Evolutionary conservation across 768 basidiomycete genomes (phyloP).

Genomic region (Exsudoporus frostii): DNA sequence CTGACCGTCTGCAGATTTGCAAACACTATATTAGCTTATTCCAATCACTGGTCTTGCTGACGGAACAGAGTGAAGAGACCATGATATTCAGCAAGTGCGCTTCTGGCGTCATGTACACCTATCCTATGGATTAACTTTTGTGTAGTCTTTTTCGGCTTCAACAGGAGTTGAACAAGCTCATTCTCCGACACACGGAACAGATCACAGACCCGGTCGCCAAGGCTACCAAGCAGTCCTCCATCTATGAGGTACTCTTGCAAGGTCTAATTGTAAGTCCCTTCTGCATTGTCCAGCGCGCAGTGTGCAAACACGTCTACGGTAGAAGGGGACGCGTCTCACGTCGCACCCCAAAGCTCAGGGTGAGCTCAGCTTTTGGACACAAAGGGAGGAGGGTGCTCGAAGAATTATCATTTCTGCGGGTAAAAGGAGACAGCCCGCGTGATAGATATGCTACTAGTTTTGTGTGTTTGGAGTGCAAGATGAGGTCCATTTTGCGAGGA

Average conservation of each 20-base stretch:
- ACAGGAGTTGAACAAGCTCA: constrained; percentile 75
- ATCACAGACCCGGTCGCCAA: constrained; percentile 56
- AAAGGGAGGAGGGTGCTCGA: constrained; percentile 77
- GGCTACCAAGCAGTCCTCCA: constrained; percentile 64
- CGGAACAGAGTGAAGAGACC: constrained; percentile 82
- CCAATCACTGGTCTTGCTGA: constrained; percentile 76
- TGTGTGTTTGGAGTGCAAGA: constrained; percentile 8
- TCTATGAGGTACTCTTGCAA: constrained; percentile 76
- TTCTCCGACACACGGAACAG: constrained; percentile 68
- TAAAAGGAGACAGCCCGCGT: constrained; percentile 26
- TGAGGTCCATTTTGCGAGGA: constrained; percentile 16
- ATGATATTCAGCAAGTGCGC: constrained; percentile 95
- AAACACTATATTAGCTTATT: constrained; percentile 78
- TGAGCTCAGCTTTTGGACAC: constrained; percentile 84
- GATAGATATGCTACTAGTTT: constrained; percentile 19
- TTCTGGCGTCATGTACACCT: background rate
- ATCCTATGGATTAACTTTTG: background rate
- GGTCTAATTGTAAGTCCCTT: constrained; percentile 62
- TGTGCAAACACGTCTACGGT: constrained; percentile 3
- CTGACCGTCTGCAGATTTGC: constrained; percentile 49
- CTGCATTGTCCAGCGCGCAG: background rate
- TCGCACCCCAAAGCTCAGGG: constrained; percentile 84
- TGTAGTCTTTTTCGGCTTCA: constrained; percentile 78
- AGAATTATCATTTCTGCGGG: constrained; percentile 48
- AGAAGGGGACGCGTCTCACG: constrained; percentile 67